Percentiles rank a stretch among this genome's conserved stretches.
Conservation (phyloP, 306 rosid species). For the Fagus sylvatica region DNA sequence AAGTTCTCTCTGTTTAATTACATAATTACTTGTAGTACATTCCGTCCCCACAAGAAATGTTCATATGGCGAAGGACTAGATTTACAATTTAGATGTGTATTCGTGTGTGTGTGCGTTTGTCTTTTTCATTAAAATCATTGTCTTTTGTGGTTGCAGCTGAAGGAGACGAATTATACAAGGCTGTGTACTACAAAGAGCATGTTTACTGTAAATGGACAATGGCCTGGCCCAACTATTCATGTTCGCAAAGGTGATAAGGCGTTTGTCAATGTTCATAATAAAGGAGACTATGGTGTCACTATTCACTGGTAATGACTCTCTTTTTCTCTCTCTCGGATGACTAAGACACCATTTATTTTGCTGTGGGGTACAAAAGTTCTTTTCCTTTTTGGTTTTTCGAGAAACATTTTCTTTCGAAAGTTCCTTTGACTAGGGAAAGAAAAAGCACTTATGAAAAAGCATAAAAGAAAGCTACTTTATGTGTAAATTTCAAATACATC, state of each 20-base stretch:
- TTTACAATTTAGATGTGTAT: background rate
- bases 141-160: conserved; percentile 4
- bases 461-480: too few species aligned
- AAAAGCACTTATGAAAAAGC: too few species aligned
- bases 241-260: conserved; percentile 36
- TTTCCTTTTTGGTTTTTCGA: too few species aligned
- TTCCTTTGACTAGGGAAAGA: too few species aligned
- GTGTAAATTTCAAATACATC: too few species aligned
- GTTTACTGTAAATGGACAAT: conserved; percentile 27
- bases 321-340: background rate
- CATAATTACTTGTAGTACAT: background rate
- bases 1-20: background rate
- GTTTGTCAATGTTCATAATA: conserved; percentile 27
- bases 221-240: conserved; percentile 39
- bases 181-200: conserved; percentile 31
- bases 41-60: background rate
- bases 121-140: background rate
- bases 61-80: background rate
- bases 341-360: too few species aligned
- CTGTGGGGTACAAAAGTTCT: too few species aligned
- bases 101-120: too few species aligned
- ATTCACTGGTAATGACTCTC: conserved; percentile 30
- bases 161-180: conserved; percentile 29
- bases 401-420: too few species aligned
- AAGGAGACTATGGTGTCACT: conserved; percentile 32